Base-by-base conservation (phyloP, 371 early-diverging fungal species). In the Chytridiales sp. region DNA sequence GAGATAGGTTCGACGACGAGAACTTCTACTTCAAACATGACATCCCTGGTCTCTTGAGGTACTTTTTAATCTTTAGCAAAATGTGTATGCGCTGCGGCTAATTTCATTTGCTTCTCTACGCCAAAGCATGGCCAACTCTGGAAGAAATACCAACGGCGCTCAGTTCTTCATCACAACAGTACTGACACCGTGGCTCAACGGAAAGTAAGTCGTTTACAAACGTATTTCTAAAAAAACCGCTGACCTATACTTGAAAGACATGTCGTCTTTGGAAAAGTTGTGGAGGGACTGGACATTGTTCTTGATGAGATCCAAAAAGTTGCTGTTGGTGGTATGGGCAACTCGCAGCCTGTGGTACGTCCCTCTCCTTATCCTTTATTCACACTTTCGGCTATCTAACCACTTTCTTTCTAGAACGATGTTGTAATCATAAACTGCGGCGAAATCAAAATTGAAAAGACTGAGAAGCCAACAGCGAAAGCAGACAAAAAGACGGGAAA, bases 151-250 rank as follows among this genome's bases (percentile, higher is more conserved):
- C 46, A 99, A 99, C 71, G 98, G 98, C 24, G 93, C 94, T 53
- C 99, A 99, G 83, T 97, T 98, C 72, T 97, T 95, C 72, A 92
- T 97, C 67, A 93, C 93, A 26, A 89, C 92, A 42, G 85, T 83
- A 56, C 71, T 73, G 63, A 90, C 92, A 6, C 44, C 78, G 11
- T 90, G 90, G 87, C 77, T 83, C 26, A 79, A 82, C 66, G 64
- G 36, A 11, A 74, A 72, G 24, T 61, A 67, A 2, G 48, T 9
- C n/a, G 35, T 53, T 40, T 64, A 70, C 4, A 66, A 21, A 21
- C 0, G 29, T 81, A 77, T 79, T 64, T 93, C 55, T 88, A 94
- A 75, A 87, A 85, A 47, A 84, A 83, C n/a, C n/a, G n/a, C n/a
- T n/a, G n/a, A n/a, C n/a, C n/a, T n/a, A n/a, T n/a, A n/a, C n/a